Percentiles rank a stretch among this genome's conserved stretches.
phyloP scores from a whole-genome alignment of 768 basidiomycete species.

The Rhizopogon vinicolor region DNA sequence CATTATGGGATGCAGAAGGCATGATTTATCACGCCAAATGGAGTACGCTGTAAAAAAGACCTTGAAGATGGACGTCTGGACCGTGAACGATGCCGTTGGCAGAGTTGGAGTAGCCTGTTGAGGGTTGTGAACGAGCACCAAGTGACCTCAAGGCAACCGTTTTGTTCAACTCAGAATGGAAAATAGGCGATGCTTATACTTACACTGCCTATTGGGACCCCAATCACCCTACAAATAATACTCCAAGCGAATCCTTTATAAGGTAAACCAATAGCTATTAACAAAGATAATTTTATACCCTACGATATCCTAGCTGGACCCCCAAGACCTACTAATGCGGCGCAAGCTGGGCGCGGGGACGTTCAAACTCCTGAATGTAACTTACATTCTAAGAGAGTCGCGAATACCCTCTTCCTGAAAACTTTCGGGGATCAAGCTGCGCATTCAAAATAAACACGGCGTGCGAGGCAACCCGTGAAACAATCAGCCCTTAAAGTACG shows the following conservation, averaged over 20 bases:
- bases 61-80: background rate
- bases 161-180: constrained; percentile 20
- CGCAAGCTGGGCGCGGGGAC: too few species aligned
- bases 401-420: background rate
- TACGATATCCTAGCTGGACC: too few species aligned
- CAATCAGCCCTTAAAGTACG: too few species aligned
- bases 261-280: too few species aligned
- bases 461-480: background rate
- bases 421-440: background rate
- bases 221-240: constrained; percentile 15
- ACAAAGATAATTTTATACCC: too few species aligned
- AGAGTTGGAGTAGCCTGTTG: constrained; percentile 5
- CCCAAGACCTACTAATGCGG: too few species aligned
- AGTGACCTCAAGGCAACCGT: constrained; percentile 10
- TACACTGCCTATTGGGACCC: constrained; percentile 28
- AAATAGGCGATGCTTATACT: constrained; percentile 26
- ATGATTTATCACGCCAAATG: constrained; percentile 8
- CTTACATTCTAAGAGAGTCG: too few species aligned
- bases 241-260: too few species aligned
- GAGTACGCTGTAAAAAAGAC: background rate
- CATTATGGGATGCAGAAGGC: constrained; percentile 25
- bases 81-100: constrained; percentile 7
- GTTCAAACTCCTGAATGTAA: too few species aligned
- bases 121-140: constrained; percentile 19
- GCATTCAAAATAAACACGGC: background rate